A percentile compares a stretch with the other conserved stretches of the same genome.
These are phyloP conservation scores for Camellia oleifera DNA, from an alignment of 179 eudicot genomes.

Conservation along the genomic window DNA sequence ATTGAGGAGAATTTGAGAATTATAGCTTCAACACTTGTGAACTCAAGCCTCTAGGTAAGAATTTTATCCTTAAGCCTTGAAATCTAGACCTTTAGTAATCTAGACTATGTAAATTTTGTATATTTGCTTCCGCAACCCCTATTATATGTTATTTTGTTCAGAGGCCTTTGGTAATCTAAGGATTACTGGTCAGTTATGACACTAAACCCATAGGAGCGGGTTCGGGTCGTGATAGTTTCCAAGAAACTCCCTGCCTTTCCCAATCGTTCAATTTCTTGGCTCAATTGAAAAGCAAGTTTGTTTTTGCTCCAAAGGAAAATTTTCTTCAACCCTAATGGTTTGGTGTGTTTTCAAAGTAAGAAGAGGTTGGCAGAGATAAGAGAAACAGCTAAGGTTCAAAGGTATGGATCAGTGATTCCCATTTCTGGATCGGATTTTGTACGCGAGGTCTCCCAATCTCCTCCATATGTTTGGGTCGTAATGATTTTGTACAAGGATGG, in stretches of 20 bases:
- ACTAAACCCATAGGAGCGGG: no score
- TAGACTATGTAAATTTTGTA: no score
- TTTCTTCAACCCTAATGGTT: neutral
- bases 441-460: conserved; percentile 90
- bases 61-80: no score
- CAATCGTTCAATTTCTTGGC: neutral
- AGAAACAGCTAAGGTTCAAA: conserved; percentile 62
- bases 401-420: conserved; percentile 70
- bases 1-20: no score
- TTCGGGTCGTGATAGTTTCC: neutral
- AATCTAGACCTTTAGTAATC: no score
- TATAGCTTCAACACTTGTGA: no score
- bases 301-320: no score
- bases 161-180: no score
- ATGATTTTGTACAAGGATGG: conserved; percentile 85
- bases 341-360: conserved; percentile 43
- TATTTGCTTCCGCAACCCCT: no score
- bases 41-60: no score
- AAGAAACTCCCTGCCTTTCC: neutral
- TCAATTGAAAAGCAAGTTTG: neutral
- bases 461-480: conserved; percentile 93
- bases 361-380: conserved; percentile 83
- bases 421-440: conserved; percentile 93
- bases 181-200: no score
- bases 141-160: no score